These are phyloP conservation scores for Aspergillus ibericus DNA, from an alignment of 2,329 filamentous ascomycete genomes.

Conservation along the genomic window DNA sequence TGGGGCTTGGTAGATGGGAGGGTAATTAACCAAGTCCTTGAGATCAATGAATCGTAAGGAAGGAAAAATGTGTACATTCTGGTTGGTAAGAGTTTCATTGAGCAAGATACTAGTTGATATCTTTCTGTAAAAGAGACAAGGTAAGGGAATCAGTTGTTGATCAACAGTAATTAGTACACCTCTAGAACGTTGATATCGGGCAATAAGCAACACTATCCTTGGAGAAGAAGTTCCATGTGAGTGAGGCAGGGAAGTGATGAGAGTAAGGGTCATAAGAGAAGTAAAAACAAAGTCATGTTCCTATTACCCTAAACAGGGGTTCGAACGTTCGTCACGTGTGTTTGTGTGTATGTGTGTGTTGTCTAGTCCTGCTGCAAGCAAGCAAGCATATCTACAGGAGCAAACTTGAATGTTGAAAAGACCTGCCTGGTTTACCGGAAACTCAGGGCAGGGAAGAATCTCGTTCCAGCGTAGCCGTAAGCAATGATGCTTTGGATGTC, in stretches of 20 bases:
- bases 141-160: not conserved
- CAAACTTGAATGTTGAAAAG: not conserved
- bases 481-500: constrained; percentile 85
- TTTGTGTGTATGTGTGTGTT: not conserved
- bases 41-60: too few relatives aligned
- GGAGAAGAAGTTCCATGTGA: too few relatives aligned
- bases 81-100: too few relatives aligned
- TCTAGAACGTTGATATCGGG: too few relatives aligned
- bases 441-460: constrained; percentile 74
- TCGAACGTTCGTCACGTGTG: not conserved
- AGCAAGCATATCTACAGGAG: not conserved
- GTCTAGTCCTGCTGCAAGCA: not conserved
- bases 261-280: not conserved
- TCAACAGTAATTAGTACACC: not conserved
- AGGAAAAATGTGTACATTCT: too few relatives aligned
- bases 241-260: not conserved
- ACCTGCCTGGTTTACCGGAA: constrained; percentile 47
- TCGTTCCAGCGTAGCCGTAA: constrained; percentile 79
- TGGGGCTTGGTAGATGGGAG: too few relatives aligned
- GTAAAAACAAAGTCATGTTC: not conserved
- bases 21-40: too few relatives aligned
- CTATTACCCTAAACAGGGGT: not conserved
- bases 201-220: too few relatives aligned
- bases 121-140: not conserved
- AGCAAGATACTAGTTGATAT: not conserved